Evolutionary conservation across 805 yeast genomes (phyloP), one percentile per base, ranked within the genome.

Genomic region (Scheffersomyces stipitis): DNA sequence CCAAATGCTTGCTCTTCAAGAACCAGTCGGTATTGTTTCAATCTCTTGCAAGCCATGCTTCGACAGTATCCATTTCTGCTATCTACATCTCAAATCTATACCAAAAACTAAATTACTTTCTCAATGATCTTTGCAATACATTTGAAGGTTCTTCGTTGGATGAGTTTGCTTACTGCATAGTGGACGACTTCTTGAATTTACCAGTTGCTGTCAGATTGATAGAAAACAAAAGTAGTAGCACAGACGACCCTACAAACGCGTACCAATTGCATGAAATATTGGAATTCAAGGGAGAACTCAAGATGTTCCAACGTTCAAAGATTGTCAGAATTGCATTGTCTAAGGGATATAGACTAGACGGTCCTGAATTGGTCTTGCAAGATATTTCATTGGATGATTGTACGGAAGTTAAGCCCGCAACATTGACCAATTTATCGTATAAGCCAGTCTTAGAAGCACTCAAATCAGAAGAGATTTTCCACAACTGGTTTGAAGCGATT

Each of bases 241-340:
- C 45, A 10, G 24, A 7, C 24, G 52, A 51, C 10, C 22, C 30
- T 14, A 44, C 24, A 12, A 36, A 30, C 28, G 44, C 37, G 8
- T 28, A 29, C 23, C 42, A 39, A 5, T 42, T 54, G 30, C 41
- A 48, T 16, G 65, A 57, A 15, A 49, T 66, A 1, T 36, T 51
- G 12, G 73, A 76, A 42, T 63, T 58, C 30, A 55, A 71, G 29
- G 85, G 79, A 1, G 80, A 78, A 30, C 46, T 81, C 14, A 60
- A 66, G 26, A 51, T 79, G 7, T 42, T 71, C 18, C 77, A 76
- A 46, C 56, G 85, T 37, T 65, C 76, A 14, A 62, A 64, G 29
- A 42, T 78, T 4, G 47, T 45, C 15, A 53, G 54, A 24, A 33
- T 64, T 3, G 68, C 54, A 3, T 32, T 35, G n/a, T 22, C 36